Percentiles rank a stretch among this genome's conserved stretches.
phyloP scores from a whole-genome alignment of 192 early-diverging fungal species.

The Neocallimastix lanati region DNA sequence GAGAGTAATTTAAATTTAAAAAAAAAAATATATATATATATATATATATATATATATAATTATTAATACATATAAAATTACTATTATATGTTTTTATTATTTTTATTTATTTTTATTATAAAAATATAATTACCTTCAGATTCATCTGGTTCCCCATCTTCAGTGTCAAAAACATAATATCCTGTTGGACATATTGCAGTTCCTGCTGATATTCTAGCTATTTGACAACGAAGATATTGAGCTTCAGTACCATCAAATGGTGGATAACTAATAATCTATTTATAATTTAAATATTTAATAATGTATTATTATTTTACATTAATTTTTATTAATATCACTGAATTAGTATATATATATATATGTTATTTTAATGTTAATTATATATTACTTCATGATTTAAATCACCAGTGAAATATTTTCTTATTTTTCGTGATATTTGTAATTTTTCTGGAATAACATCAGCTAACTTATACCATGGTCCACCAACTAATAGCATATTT shows the following conservation, averaged over 20 bases:
- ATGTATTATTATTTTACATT: too few species aligned
- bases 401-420: slow-evolving; percentile 35
- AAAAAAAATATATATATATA: too few species aligned
- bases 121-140: slow-evolving; percentile 13
- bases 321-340: too few species aligned
- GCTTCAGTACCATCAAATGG: slow-evolving; percentile 32
- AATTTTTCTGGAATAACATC: slow-evolving; percentile 37
- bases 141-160: slow-evolving; percentile 26
- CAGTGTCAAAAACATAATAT: slow-evolving; percentile 41
- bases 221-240: slow-evolving; percentile 40
- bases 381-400: slow-evolving; percentile 19
- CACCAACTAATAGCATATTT: slow-evolving; percentile 13
- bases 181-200: slow-evolving; percentile 34
- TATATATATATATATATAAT: too few species aligned
- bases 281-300: neutral
- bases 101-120: too few species aligned
- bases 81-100: too few species aligned
- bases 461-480: slow-evolving; percentile 26
- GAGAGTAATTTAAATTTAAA: too few species aligned
- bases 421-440: slow-evolving; percentile 21
- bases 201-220: slow-evolving; percentile 31
- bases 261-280: slow-evolving; percentile 28
- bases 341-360: too few species aligned
- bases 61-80: too few species aligned
- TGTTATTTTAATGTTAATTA: neutral